Evolutionary conservation across 2,329 filamentous ascomycete genomes (phyloP), one percentile per base, ranked within the genome.

Genomic region (Paraphaeosphaeria minitans): DNA sequence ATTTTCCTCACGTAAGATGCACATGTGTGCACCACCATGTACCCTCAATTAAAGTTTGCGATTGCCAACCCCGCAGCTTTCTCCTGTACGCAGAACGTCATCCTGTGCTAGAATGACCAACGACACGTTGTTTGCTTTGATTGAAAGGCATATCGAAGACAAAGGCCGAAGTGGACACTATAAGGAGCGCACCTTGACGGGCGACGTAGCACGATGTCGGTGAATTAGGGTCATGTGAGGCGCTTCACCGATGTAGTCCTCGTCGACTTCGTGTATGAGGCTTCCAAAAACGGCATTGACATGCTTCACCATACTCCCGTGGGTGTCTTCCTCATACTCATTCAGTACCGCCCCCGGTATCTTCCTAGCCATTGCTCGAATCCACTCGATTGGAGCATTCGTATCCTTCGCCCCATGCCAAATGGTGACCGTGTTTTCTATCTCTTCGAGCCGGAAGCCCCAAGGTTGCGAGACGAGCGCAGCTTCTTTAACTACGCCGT

Each of bases 381-480:
- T 31, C 53, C 53, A 55, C 6, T 47, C 43, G 16, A 55, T 55
- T 7, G 53, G 29, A 31, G 42, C 53, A 55, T 55, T 48, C 1
- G 37, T n/a, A 41, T 55, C 53, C 31, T 48, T 55, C n/a, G n/a
- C 10, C 12, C 42, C 53, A 42, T 55, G 53, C 53, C 53, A 56
- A 13, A 50, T 56, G 35, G 43, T 56, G 3, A 56, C 53, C 37
- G 46, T 35, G 35, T 50, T 42, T 6, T 22, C 19, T 2, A 56
- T 37, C n/a, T 43, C 45, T 16, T 56, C 53, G 19, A 50, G 16
- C 19, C 29, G 24, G 43, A 55, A 48, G 2, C 53, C 53, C 53
- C 53, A 55, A 21, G 35, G 27, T 22, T 39, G 39, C 22, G 53
- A 55, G 3, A 46, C 53, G 27, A 39, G 42, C 21, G 42, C 53